Evolutionary conservation across 495 filamentous ascomycete species (phyloP), one percentile per base, ranked within the genome.

Genomic region (Pseudotulostoma volvatum): DNA sequence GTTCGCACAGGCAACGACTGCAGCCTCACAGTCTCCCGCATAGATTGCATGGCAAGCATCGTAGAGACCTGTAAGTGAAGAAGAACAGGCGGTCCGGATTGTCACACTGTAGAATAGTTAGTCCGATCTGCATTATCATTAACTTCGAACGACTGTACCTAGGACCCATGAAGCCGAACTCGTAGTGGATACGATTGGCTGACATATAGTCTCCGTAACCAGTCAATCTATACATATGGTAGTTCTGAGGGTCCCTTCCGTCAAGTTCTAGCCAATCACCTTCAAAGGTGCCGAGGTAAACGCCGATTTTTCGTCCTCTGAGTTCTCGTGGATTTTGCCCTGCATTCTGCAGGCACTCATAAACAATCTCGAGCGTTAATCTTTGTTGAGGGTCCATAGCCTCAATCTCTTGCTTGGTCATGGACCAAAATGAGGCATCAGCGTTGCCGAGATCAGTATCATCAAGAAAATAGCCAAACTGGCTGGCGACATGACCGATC

Each of bases 1-100:
- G 43, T 71, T 69, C 33, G 58, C 60, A 0, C 63, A 70, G 4
- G 61, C 69, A 4, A 72, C 66, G 17, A 75, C 52, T 4, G 69
- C 70, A 13, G 48, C 53, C 7, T 37, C 32, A 16, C 48, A 45
- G 19, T 58, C 54, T 1, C 48, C 40, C 1, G 8, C 38, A 11
- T 39, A 43, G 1, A 59, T 15, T 30, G 46, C 44, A 11, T 45
- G 38, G 31, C 53, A 54, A 15, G 48, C 56, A 11, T 50, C 33
- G 37, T 60, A 47, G 17, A 60, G 28, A 4, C 44, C 54, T 20
- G 49, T 39, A 9, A 60, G 21, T 14, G 46, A 49, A 9, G 47
- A 45, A 3, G 55, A 58, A 35, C 55, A 58, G 1, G 48, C 55
- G 0, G 57, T 63, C 32, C 59, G 46, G 17, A 55, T 35, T 1